phyloP scores from a whole-genome alignment of 352 stramenopile genomes.

The Pythium chondricola region DNA sequence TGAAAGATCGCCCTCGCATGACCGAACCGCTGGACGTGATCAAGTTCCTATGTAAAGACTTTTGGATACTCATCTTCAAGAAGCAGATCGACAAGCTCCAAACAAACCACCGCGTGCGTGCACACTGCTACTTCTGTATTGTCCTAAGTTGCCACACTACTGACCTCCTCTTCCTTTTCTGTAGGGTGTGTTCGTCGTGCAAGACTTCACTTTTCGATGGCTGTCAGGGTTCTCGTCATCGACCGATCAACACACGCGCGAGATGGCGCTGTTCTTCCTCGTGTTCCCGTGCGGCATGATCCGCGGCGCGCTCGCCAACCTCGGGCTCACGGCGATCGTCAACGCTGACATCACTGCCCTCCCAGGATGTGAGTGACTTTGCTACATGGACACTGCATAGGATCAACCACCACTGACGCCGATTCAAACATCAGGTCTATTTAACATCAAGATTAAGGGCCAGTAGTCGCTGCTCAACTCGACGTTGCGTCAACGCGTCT shows the following conservation, averaged over 20 bases:
- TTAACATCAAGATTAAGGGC: slow-evolving; percentile 89
- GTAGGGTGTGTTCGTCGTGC: slow-evolving; percentile 91
- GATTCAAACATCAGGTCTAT: slow-evolving; percentile 63
- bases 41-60: slow-evolving; percentile 98
- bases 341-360: slow-evolving; percentile 91
- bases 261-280: slow-evolving; percentile 91
- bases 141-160: too few species aligned
- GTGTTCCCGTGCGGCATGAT: slow-evolving; percentile 95
- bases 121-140: neutral
- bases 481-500: too few species aligned
- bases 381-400: neutral
- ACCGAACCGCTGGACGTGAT: slow-evolving; percentile 92
- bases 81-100: slow-evolving; percentile 98
- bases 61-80: slow-evolving; percentile 96
- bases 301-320: slow-evolving; percentile 90
- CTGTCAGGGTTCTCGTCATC: slow-evolving; percentile 76
- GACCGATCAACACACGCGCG: slow-evolving; percentile 76
- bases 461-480: slow-evolving; percentile 16
- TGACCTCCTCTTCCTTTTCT: too few species aligned
- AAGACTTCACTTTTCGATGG: slow-evolving; percentile 94
- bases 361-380: slow-evolving; percentile 83
- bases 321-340: slow-evolving; percentile 93
- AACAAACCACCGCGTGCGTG: slow-evolving; percentile 91
- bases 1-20: slow-evolving; percentile 75
- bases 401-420: neutral